These are phyloP conservation scores for Hyaloscypha variabilis DNA, from an alignment of 495 filamentous ascomycete species.

Conservation along the genomic window DNA sequence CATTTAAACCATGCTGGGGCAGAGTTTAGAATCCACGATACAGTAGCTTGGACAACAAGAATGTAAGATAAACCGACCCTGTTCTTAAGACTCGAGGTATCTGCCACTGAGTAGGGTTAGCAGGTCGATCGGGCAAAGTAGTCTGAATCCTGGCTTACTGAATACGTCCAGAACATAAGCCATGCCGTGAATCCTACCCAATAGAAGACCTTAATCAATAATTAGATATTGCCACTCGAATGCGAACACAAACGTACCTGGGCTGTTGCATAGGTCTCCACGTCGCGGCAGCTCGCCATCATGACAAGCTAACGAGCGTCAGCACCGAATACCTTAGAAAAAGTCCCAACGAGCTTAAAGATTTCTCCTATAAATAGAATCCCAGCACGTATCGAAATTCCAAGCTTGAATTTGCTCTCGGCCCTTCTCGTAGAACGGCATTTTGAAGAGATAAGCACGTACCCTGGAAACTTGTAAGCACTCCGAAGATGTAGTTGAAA, in stretches of 20 bases:
- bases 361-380: not conserved
- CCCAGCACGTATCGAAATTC: not conserved
- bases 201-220: conserved; percentile 31
- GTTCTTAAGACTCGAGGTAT: conserved; percentile 60
- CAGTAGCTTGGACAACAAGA: too few relatives aligned
- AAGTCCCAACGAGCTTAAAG: not conserved
- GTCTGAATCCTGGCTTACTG: conserved; percentile 18
- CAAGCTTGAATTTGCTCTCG: not conserved
- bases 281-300: conserved; percentile 43
- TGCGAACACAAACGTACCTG: conserved; percentile 26
- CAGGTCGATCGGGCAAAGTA: not conserved
- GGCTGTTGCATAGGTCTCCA: conserved; percentile 42
- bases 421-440: too few relatives aligned
- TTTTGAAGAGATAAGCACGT: not conserved
- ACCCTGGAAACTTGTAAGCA: not conserved
- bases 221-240: not conserved
- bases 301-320: conserved; percentile 32
- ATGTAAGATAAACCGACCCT: too few relatives aligned
- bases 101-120: conserved; percentile 40
- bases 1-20: too few relatives aligned
- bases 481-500: not conserved
- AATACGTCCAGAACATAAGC: conserved; percentile 58
- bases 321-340: not conserved
- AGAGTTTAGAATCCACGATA: too few relatives aligned
- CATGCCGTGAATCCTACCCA: conserved; percentile 45